Evolutionary conservation across 768 basidiomycete genomes (phyloP), one percentile per base, ranked within the genome.

Genomic region (Nidula microcarpa): DNA sequence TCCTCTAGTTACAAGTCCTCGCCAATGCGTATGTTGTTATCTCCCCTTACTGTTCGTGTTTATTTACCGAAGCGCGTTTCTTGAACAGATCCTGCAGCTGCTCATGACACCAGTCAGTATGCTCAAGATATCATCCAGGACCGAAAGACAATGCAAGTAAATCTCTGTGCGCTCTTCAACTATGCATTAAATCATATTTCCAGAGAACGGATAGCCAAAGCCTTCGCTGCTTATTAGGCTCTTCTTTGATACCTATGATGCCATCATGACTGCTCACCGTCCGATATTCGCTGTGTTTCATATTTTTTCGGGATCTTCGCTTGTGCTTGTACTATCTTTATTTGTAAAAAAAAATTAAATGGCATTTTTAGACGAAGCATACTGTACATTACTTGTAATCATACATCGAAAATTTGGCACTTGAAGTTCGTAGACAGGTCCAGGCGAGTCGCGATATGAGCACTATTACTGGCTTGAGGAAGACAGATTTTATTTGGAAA

Each of bases 171-270:
- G 43, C 14, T 45, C 17, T 43, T 48, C 53, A 46, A 53, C 18
- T 52, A 23, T 54, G 34, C 32, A 53, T 41, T 6, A 6, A 17
- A 45, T 52, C 30, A 36, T 49, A 23, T 23, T 30, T 17, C 52
- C 47, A 71, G 68, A 50, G 66, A 68, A 56, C 57, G 70, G 47
- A 71, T 71, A 34, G 70, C 66, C 11, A 69, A 70, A 53, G 67
- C 57, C 9, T 71, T 70, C 51, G 58, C 63, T 36, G 55, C 51
- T 6, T 59, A 52, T 39, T 49, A 47, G 16, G 52, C 32, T 11
- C 18, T 34, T 47, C 35, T n/a, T 34, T n/a, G 6, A 14, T 45
- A 32, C 35, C 16, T 18, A 33, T 37, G 7, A 13, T 32, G 16
- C 35, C n/a, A 16, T 33, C 34, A 33, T 14, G 8, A 33, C 18